These are phyloP conservation scores for Globisporangium spinosum DNA, from an alignment of 352 stramenopile genomes.

Conservation along the genomic window DNA sequence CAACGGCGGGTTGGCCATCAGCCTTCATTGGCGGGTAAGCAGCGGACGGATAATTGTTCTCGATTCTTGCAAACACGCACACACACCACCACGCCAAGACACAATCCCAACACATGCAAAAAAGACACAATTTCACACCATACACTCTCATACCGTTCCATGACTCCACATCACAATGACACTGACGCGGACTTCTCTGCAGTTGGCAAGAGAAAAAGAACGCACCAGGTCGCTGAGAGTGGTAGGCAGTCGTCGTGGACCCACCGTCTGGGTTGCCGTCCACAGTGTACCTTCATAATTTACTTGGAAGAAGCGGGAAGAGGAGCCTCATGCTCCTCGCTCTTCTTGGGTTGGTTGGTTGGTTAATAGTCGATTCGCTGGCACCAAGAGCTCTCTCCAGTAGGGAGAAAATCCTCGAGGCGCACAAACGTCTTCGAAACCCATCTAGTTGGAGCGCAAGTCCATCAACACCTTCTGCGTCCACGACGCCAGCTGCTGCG, in stretches of 20 bases:
- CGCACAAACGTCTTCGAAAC: neutral
- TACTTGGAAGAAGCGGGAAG: constrained; percentile 16
- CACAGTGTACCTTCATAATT: constrained; percentile 26
- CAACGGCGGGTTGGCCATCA: neutral
- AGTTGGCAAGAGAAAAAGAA: constrained; percentile 10
- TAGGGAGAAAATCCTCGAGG: neutral
- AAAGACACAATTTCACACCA: constrained; percentile 12
- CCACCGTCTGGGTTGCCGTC: neutral
- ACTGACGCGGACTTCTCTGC: constrained; percentile 5
- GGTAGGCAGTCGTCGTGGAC: constrained; percentile 2
- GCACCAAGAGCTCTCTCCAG: neutral
- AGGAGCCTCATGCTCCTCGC: constrained; percentile 27
- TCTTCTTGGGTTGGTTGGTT: constrained; percentile 1
- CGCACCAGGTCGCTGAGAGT: neutral
- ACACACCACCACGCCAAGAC: constrained; percentile 1
- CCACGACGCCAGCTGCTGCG: constrained; percentile 67
- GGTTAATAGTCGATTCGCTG: neutral
- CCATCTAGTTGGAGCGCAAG: constrained; percentile 43
- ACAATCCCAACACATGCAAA: constrained; percentile 13
- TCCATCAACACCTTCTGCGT: constrained; percentile 77
- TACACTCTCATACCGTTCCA: constrained; percentile 2
- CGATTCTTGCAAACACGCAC: neutral
- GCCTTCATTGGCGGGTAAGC: neutral
- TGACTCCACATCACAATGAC: neutral
- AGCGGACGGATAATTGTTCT: neutral